Evolutionary conservation across 2,329 filamentous ascomycete genomes (phyloP).

Genomic region (Botrytis hyacinthi): DNA sequence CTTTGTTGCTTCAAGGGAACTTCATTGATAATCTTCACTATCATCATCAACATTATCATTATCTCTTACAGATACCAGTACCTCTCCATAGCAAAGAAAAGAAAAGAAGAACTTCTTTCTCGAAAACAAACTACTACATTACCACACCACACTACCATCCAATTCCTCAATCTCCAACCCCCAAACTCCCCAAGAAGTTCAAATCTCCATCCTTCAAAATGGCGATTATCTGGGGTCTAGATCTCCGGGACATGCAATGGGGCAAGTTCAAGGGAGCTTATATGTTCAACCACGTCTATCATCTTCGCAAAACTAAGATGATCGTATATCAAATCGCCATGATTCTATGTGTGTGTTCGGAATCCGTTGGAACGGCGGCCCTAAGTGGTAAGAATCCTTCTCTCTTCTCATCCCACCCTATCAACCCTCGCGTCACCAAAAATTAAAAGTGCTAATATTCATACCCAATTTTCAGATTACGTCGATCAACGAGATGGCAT

Average conservation of each 20-base stretch:
- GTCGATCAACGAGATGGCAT: constrained; percentile 52
- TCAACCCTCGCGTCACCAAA: background rate
- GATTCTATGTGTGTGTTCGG: constrained; percentile 56
- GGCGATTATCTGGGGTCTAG: constrained; percentile 54
- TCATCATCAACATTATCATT: background rate
- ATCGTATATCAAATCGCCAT: constrained; percentile 59
- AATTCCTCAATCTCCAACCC: background rate
- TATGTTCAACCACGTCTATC: constrained; percentile 56
- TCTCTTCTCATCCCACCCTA: background rate
- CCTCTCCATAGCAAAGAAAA: background rate
- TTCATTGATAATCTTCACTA: background rate
- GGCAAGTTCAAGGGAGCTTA: constrained; percentile 55
- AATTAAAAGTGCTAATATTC: background rate
- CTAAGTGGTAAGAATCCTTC: constrained; percentile 47
- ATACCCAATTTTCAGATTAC: constrained; percentile 45
- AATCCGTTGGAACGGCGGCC: constrained; percentile 55
- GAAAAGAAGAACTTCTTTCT: background rate
- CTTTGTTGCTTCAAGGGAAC: background rate
- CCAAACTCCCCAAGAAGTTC: too few relatives aligned
- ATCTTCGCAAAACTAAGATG: constrained; percentile 57
- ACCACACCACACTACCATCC: background rate
- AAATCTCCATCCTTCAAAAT: background rate
- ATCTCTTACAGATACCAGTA: background rate
- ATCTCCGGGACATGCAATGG: constrained; percentile 57
- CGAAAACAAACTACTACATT: background rate